A percentile compares a stretch with the other conserved stretches of the same genome.
Conservation (phyloP, 2,329 filamentous ascomycete species). For the Aspergillus sp. region DNA sequence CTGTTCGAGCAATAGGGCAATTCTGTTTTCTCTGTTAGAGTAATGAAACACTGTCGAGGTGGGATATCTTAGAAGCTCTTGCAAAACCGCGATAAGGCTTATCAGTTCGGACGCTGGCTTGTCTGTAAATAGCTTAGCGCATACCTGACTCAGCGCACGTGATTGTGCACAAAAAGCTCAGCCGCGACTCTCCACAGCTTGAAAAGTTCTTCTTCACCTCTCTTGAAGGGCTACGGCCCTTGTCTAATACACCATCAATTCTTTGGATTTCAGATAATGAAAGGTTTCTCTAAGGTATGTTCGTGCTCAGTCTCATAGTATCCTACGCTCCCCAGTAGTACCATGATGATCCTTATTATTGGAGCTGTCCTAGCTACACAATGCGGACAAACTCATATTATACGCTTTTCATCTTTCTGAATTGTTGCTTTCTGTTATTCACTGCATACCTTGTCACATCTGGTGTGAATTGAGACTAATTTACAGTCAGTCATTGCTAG, state of each 20-base stretch:
- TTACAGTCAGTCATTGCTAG: constrained; percentile 21
- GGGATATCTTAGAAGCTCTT: background rate
- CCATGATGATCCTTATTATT: constrained; percentile 60
- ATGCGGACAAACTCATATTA: constrained; percentile 56
- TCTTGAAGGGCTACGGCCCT: constrained; percentile 27
- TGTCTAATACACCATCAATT: constrained; percentile 4
- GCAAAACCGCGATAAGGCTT: too few species aligned
- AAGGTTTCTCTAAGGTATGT: constrained; percentile 25
- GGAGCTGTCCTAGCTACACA: constrained; percentile 65
- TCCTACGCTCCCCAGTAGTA: constrained; percentile 3
- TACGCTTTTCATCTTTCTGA: constrained; percentile 44
- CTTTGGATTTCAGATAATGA: constrained; percentile 21
- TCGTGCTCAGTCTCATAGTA: background rate
- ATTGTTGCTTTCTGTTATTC: constrained; percentile 5
- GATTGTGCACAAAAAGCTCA: background rate
- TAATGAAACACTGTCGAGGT: too few species aligned
- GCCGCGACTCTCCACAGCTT: background rate
- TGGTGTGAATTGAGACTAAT: constrained; percentile 16
- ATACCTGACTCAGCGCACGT: background rate
- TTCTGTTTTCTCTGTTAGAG: too few species aligned
- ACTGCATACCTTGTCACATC: background rate
- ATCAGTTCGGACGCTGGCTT: too few species aligned
- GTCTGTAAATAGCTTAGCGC: background rate
- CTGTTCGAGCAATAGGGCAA: background rate
- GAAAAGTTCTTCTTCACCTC: constrained; percentile 8